phyloP scores from a whole-genome alignment of 2,329 filamentous ascomycete genomes.

The Pezicula rhizophila region DNA sequence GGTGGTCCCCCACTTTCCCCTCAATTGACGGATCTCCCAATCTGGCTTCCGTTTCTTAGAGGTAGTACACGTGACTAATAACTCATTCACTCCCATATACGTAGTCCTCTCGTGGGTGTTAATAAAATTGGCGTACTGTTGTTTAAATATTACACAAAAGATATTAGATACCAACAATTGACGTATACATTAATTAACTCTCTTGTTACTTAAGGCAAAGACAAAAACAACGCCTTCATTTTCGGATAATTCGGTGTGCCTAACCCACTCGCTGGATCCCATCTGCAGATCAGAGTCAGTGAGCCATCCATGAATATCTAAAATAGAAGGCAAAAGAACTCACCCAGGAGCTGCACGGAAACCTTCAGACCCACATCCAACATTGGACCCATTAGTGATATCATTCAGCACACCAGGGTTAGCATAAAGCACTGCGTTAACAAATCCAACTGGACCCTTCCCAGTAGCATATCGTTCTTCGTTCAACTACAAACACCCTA shows the following conservation, averaged over 20 bases:
- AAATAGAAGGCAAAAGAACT: background rate
- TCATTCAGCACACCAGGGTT: slow-evolving; percentile 25
- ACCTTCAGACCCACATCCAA: slow-evolving; percentile 26
- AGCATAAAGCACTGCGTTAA: slow-evolving; percentile 32
- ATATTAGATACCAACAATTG: too few species aligned
- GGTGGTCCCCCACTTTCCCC: too few species aligned
- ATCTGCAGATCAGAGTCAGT: slow-evolving; percentile 4
- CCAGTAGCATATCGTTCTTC: slow-evolving; percentile 32
- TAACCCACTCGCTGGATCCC: slow-evolving; percentile 31
- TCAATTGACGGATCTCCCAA: too few species aligned
- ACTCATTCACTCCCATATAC: too few species aligned
- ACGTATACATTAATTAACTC: too few species aligned
- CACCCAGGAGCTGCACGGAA: slow-evolving; percentile 21
- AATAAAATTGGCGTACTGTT: too few species aligned
- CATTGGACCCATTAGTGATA: slow-evolving; percentile 23
- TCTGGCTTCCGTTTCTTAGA: too few species aligned
- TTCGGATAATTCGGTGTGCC: slow-evolving; percentile 48
- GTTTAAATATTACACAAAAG: too few species aligned
- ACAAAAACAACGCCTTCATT: slow-evolving; percentile 21
- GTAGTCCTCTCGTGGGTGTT: too few species aligned
- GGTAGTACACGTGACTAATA: too few species aligned
- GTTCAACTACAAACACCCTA: slow-evolving; percentile 28
- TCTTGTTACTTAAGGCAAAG: slow-evolving; percentile 5
- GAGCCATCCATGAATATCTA: background rate
- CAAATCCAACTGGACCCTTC: slow-evolving; percentile 35